Evolutionary conservation across 2,329 filamentous ascomycete genomes (phyloP), one percentile per base, ranked within the genome.

Genomic region (Calonectria honghensis): DNA sequence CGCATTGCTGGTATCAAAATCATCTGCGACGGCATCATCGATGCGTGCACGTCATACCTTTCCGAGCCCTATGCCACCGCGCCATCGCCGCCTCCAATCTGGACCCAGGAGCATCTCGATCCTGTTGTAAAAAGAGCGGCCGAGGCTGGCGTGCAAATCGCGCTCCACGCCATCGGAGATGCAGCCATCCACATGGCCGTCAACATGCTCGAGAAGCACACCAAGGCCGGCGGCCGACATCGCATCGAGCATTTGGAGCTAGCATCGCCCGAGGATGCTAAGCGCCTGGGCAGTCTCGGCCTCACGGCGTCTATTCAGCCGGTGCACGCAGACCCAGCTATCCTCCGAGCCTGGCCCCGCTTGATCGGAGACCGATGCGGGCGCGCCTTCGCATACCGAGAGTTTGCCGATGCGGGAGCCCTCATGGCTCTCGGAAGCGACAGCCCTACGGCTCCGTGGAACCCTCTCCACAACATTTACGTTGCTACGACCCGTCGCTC

Each of bases 201-300:
- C 64, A 89, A 93, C 76, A 85, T 86, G 0, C 85, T 93, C 20
- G 89, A 82, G 32, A 83, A 80, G 77, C 81, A 82, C 59, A 84
- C 82, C 1, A 84, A 80, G 74, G 86, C 88, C 0, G 85, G 84
- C 3, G 85, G 87, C 14, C 86, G 92, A 6, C 91, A 92, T 70
- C 88, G 91, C 31, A 91, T 93, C 78, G 91, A 93, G 82, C 92
- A 93, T 78, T 84, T 93, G 9, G 92, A 93, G 81, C 86, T 93
- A 37, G 86, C 91, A 0, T 86, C 86, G 0, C 86, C 88, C 1
- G 85, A 86, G 72, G 91, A 93, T 77, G 91, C 90, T 1, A 85
- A 84, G 24, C 85, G 91, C 1, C 86, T 93, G 2, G 91, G 90
- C 0, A 78, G 83, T 29, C 83, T 91, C 1, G 90, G 91, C 61